Evolutionary conservation across 164 flowering plant species (phyloP), one percentile per base, ranked within the genome.

Genomic region (Stephania yunnanensis): DNA sequence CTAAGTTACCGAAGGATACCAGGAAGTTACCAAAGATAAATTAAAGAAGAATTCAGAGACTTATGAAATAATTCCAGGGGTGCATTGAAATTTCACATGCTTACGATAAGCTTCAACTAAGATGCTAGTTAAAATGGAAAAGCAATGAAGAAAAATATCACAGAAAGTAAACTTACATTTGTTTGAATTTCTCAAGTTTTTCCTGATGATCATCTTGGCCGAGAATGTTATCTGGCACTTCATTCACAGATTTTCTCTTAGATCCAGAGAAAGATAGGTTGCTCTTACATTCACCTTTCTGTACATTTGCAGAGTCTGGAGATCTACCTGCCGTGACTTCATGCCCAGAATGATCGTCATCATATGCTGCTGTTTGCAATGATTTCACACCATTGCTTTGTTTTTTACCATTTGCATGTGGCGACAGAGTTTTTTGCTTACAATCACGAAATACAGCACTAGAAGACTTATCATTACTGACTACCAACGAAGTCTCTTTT

Each of bases 241-340:
- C 50, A 15, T 80, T 85, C 73, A 58, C 68, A 48, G 71, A 74
- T 75, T 87, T 94, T 82, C 95, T 87, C 82, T 89, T 91, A 25
- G 70, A 76, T 45, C 85, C 80, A 36, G 78, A 75, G 48, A 74
- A 53, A 61, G 72, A 78, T 81, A 82, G 66, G 73, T 45, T 36
- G 29, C 77, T 73, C 29, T 58, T 58, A 58, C n/a, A 15, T 19
- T 67, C 80, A 76, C 76, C 76, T 10, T 55, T 78, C 72, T 71
- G 30, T 65, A 79, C 76, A 46, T 64, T 69, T 69, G 69, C 48
- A 68, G 79, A 72, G 70, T 75, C 81, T 75, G 75, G 45, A 55
- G 64, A 74, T 55, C 75, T 74, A 58, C 70, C 78, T 73, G 46
- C 53, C 73, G 66, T 67, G 53, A 55, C 55, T 20, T 36, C 58